A percentile compares a stretch with the other conserved stretches of the same genome.
Evolutionary conservation across 257 asterid genomes (phyloP).

Genomic region (Nicotiana otophora): DNA sequence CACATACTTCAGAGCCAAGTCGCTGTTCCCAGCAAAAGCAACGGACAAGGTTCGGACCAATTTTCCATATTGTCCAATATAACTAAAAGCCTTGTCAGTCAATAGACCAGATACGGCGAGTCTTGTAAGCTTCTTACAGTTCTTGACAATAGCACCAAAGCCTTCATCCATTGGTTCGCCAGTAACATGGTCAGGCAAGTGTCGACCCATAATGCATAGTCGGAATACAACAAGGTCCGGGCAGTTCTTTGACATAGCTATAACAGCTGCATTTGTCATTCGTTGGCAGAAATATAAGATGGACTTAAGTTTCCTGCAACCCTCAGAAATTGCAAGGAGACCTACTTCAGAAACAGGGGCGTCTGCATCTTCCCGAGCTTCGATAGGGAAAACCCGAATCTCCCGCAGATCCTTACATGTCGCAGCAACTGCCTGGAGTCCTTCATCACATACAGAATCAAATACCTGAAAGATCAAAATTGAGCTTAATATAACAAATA

Average conservation of each 20-base stretch:
- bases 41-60: constrained; percentile 43
- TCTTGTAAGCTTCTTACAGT: constrained; percentile 51
- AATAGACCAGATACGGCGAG: constrained; percentile 47
- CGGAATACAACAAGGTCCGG: constrained; percentile 48
- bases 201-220: constrained; percentile 49
- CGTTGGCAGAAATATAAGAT: constrained; percentile 46
- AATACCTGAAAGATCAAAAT: constrained; percentile 30
- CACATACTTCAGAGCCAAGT: constrained; percentile 36
- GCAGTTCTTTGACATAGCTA: constrained; percentile 49
- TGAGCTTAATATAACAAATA: not conserved
- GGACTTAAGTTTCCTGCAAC: constrained; percentile 47
- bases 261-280: constrained; percentile 52
- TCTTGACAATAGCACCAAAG: constrained; percentile 53
- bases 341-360: constrained; percentile 49
- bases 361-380: constrained; percentile 41
- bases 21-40: constrained; percentile 50
- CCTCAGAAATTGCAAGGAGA: constrained; percentile 47
- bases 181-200: constrained; percentile 37
- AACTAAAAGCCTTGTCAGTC: constrained; percentile 42
- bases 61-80: constrained; percentile 46
- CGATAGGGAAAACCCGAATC: constrained; percentile 48
- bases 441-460: constrained; percentile 50
- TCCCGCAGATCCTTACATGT: constrained; percentile 47
- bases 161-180: constrained; percentile 60
- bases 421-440: constrained; percentile 50